Evolutionary conservation across 306 rosid species (phyloP).

Genomic region (Amphicarpaea edgeworthii): DNA sequence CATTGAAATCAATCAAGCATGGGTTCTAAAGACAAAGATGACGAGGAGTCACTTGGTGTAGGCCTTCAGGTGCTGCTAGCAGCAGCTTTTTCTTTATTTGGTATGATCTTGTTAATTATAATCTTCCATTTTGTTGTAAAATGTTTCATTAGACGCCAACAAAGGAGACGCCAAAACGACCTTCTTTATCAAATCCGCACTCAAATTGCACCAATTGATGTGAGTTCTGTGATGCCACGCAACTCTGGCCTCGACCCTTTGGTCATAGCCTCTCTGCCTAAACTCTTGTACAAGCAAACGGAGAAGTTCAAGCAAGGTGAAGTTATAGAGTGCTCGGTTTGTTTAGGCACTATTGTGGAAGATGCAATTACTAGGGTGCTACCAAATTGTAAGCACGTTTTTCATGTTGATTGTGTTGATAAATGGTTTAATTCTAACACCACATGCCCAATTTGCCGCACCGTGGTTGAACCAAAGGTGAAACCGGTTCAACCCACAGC

Average conservation of each 20-base stretch:
- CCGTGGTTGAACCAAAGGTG: conserved; percentile 44
- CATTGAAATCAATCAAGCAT: conserved; percentile 35
- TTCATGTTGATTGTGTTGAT: conserved; percentile 69
- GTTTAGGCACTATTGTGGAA: conserved; percentile 48
- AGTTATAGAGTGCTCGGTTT: conserved; percentile 60
- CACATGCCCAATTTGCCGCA: conserved; percentile 65
- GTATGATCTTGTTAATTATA: conserved; percentile 12
- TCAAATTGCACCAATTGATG: conserved; percentile 42
- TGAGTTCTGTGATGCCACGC: conserved; percentile 1
- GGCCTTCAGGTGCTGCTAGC: conserved; percentile 33
- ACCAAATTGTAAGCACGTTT: conserved; percentile 63
- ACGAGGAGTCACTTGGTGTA: neutral
- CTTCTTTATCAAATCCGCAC: neutral
- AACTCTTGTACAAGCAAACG: conserved; percentile 47
- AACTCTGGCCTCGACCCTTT: conserved; percentile 53
- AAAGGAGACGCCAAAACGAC: conserved; percentile 35
- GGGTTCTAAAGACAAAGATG: conserved; percentile 19
- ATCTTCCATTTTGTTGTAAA: conserved; percentile 25
- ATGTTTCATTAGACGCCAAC: conserved; percentile 36
- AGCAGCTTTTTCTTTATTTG: conserved; percentile 45
- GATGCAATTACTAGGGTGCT: conserved; percentile 53
- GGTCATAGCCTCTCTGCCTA: conserved; percentile 57
- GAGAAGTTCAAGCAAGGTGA: conserved; percentile 38
- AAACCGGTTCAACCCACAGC: conserved; percentile 43
- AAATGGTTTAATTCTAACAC: conserved; percentile 56